Conservation (phyloP, 2,329 filamentous ascomycete genomes). For the Botrytis galanthina region DNA sequence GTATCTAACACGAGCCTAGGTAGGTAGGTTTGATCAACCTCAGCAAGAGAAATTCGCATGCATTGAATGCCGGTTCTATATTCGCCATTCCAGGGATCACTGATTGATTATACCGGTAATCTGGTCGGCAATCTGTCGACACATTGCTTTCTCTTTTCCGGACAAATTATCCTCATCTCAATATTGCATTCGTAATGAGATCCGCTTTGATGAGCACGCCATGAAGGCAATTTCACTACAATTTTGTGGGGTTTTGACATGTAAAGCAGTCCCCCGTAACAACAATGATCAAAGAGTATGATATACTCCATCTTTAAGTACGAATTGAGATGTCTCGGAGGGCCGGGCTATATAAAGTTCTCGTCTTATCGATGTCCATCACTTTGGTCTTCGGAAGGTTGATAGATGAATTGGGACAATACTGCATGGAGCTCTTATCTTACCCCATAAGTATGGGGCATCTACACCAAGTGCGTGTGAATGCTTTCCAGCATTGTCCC, state of each 20-base stretch:
- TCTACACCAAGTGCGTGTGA: neutral
- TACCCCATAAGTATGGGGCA: neutral
- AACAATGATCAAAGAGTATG: neutral
- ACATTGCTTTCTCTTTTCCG: neutral
- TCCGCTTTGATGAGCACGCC: neutral
- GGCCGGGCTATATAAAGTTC: neutral
- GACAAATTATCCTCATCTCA: neutral
- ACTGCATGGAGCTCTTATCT: neutral
- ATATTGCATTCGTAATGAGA: neutral
- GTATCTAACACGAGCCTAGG: neutral
- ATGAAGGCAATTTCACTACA: neutral
- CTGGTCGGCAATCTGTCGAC: neutral
- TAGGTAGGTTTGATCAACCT: neutral
- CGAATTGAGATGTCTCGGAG: neutral
- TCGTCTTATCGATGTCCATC: neutral
- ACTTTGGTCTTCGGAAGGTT: neutral
- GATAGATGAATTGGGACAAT: neutral
- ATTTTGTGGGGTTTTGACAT: neutral
- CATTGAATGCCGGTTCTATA: neutral
- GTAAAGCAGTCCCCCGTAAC: neutral
- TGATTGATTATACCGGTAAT: neutral
- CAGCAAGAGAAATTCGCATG: neutral
- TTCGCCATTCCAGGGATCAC: neutral
- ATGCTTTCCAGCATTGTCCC: neutral
- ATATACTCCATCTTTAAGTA: neutral